Conservation (phyloP, 345 rosid genomes). For the Clarkia xantiana region DNA sequence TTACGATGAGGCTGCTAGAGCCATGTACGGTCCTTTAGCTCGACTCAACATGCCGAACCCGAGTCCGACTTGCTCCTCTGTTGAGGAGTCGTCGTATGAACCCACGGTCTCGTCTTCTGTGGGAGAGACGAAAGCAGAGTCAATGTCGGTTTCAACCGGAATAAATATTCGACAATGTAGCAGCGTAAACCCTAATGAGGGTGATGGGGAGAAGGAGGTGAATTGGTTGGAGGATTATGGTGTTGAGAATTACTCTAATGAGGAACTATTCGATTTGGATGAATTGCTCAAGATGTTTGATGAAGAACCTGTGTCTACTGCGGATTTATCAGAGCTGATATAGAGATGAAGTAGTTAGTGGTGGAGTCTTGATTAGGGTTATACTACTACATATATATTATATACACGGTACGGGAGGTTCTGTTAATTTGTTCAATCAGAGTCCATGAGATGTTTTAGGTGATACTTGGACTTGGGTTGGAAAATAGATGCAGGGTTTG, state of each 20-base stretch:
- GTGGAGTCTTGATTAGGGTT: not conserved
- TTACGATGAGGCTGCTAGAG: slow-evolving; percentile 66
- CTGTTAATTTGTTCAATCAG: not conserved
- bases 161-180: slow-evolving; percentile 1
- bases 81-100: slow-evolving; percentile 14
- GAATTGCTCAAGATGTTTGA: slow-evolving; percentile 32
- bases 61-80: slow-evolving; percentile 10
- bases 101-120: slow-evolving; percentile 18
- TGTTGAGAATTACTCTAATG: slow-evolving; percentile 14
- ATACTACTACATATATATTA: not conserved
- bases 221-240: slow-evolving; percentile 16
- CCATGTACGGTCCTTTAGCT: slow-evolving; percentile 53
- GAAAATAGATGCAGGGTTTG: too few species aligned
- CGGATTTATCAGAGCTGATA: not conserved
- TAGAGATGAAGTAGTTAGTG: not conserved
- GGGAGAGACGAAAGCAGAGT: not conserved
- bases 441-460: not conserved
- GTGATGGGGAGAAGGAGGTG: slow-evolving; percentile 2
- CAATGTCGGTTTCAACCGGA: too few species aligned
- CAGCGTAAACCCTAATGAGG: too few species aligned
- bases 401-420: not conserved
- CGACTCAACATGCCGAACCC: slow-evolving; percentile 37
- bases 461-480: too few species aligned
- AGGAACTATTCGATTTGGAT: slow-evolving; percentile 45
- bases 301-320: slow-evolving; percentile 7